Percentiles rank a stretch among this genome's conserved stretches.
Conservation (phyloP, 2,329 filamentous ascomycete genomes). For the Geosmithia flava region DNA sequence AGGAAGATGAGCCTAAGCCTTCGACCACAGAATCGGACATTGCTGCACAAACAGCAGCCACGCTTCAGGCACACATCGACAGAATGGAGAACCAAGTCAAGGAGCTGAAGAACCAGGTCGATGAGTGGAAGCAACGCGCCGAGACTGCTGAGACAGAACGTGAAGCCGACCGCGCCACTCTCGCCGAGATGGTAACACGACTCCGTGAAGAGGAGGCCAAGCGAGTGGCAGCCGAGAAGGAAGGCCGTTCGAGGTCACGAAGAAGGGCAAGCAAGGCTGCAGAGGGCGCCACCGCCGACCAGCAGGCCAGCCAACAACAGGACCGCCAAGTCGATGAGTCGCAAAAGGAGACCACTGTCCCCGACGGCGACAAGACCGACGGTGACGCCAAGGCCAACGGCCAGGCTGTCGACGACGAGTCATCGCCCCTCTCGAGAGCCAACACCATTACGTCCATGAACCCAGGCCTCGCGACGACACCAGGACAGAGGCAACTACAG, state of each 20-base stretch:
- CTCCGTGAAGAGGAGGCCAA: constrained; percentile 56
- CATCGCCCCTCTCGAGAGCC: constrained; percentile 29
- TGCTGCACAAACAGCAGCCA: constrained; percentile 12
- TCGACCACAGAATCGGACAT: constrained; percentile 7
- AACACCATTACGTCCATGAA: constrained; percentile 35
- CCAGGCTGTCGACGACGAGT: neutral
- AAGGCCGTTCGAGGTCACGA: constrained; percentile 23
- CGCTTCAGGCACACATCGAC: constrained; percentile 57
- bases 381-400: neutral
- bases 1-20: constrained; percentile 10
- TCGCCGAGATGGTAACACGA: constrained; percentile 80
- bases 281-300: neutral
- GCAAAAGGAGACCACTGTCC: neutral
- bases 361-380: neutral
- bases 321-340: neutral
- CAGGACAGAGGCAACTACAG: constrained; percentile 26
- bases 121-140: constrained; percentile 56
- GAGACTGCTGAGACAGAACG: constrained; percentile 72
- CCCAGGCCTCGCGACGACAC: constrained; percentile 9
- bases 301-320: too few relatives aligned
- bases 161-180: constrained; percentile 55
- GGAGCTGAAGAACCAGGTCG: constrained; percentile 65
- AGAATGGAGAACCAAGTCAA: constrained; percentile 68
- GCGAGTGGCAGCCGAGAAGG: constrained; percentile 29
- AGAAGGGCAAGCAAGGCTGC: constrained; percentile 3